Evolutionary conservation across 2,329 filamentous ascomycete genomes (phyloP), one percentile per base, ranked within the genome.

Genomic region (Pseudogymnoascus sp.): DNA sequence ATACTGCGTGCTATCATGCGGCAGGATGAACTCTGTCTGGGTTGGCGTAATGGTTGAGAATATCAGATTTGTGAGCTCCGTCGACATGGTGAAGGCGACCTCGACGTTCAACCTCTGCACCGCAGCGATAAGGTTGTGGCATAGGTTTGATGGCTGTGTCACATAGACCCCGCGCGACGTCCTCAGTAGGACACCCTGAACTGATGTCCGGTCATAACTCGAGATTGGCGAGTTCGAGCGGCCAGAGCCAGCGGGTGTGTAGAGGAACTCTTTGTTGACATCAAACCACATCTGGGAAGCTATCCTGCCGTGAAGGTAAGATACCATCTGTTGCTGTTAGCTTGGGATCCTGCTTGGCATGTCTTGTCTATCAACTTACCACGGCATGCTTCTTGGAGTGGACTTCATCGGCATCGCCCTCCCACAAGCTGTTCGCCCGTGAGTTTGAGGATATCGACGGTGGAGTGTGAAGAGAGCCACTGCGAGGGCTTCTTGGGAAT

Each of bases 61-160:
- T 37, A 81, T 77, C 14, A 76, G 76, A 19, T 76, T 74, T 29
- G 78, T 78, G 63, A 79, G 78, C 53, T 80, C 75, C 1, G 78
- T 78, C 8, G 75, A 76, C 77, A 82, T 80, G 8, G 80, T 81
- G 64, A 81, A 74, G 13, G 78, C 79, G 35, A 80, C 78, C 14
- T 74, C 72, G 19, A 78, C 73, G 65, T 80, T 80, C 63, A 81
- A 74, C 61, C 74, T 75, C 61, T 76, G 74, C 6, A 79, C 75
- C 6, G 79, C 77, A 3, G 70, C 74, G 10, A 79, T 67, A 7
- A 81, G 72, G 8, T 74, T 67, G 14, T 72, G 72, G 60, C 76
- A 71, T 10, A 79, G 64, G 4, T 71, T 68, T 24, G 75, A 70
- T 0, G 79, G 79, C 47, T 77, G 75, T 13, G 75, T 73, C 29